These are phyloP conservation scores for Novymonas esmeraldas DNA, from an alignment of 208 protist species.

Conservation along the genomic window DNA sequence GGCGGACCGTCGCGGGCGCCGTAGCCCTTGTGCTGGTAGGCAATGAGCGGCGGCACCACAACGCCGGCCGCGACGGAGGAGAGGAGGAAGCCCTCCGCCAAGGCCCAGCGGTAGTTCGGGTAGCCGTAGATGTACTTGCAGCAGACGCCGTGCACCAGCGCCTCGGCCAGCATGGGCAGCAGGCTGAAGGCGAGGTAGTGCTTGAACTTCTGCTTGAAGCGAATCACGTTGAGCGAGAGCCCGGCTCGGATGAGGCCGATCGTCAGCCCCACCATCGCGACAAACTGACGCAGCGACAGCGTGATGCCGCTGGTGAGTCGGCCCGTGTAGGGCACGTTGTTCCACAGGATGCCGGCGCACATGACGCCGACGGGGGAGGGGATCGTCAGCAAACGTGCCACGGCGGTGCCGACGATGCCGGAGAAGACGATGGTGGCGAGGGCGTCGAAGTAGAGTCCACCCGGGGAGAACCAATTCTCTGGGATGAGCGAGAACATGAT, in stretches of 20 bases:
- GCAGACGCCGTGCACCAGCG: conserved; percentile 48
- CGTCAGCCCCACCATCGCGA: conserved; percentile 48
- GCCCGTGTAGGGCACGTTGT: conserved; percentile 51
- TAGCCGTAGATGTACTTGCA: conserved; percentile 50
- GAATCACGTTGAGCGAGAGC: conserved; percentile 55
- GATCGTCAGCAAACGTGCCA: conserved; percentile 36
- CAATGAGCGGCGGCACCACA: conserved; percentile 52
- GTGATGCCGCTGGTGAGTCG: conserved; percentile 54
- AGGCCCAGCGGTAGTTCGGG: conserved; percentile 45
- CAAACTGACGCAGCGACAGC: conserved; percentile 34
- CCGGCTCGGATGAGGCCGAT: conserved; percentile 59
- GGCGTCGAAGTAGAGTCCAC: conserved; percentile 65
- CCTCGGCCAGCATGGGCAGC: conserved; percentile 47
- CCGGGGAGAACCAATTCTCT: conserved; percentile 48
- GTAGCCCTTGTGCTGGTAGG: conserved; percentile 52
- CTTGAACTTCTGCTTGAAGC: conserved; percentile 54
- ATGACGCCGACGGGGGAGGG: conserved; percentile 58
- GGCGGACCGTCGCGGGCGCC: conserved; percentile 49
- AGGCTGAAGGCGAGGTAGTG: conserved; percentile 48
- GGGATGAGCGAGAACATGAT: conserved; percentile 52
- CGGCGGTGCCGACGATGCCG: conserved; percentile 43
- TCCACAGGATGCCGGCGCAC: conserved; percentile 56
- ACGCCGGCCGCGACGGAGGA: conserved; percentile 55
- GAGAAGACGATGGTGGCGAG: conserved; percentile 51
- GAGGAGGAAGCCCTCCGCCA: conserved; percentile 53